These are phyloP conservation scores for Spathaspora passalidarum DNA, from an alignment of 805 yeast genomes.

Conservation along the genomic window DNA sequence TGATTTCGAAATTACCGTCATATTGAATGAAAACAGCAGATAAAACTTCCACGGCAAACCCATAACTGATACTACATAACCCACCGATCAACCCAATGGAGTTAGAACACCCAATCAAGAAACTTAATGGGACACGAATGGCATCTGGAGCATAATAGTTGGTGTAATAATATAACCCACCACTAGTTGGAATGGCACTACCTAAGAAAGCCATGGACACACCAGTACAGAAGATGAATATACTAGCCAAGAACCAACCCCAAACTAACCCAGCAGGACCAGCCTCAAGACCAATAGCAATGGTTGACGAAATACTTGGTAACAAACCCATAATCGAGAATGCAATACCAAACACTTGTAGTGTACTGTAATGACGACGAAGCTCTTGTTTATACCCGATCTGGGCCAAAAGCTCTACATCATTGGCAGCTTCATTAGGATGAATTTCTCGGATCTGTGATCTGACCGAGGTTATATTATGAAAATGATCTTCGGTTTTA, in stretches of 20 bases:
- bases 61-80: conserved; percentile 65
- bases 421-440: conserved; percentile 14
- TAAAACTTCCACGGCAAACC: conserved; percentile 57
- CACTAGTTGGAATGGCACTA: conserved; percentile 70
- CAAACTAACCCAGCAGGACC: conserved; percentile 67
- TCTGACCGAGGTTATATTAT: conserved; percentile 7
- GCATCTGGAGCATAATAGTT: conserved; percentile 60
- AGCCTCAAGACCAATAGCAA: conserved; percentile 52
- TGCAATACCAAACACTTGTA: conserved; percentile 69
- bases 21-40: conserved; percentile 54
- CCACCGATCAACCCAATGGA: conserved; percentile 66
- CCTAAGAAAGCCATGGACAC: conserved; percentile 64
- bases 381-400: conserved; percentile 73
- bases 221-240: conserved; percentile 58
- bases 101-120: conserved; percentile 64
- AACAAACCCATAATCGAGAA: conserved; percentile 70
- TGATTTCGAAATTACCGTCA: conserved; percentile 55
- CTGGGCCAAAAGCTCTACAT: conserved; percentile 37
- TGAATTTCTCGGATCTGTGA: conserved; percentile 21
- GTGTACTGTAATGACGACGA: conserved; percentile 54
- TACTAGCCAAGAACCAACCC: conserved; percentile 68
- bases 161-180: conserved; percentile 55
- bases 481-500: conserved; percentile 7
- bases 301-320: conserved; percentile 59
- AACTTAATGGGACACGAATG: conserved; percentile 52